Base-by-base conservation (phyloP, 768 basidiomycete genomes). In the Rhodotorula graminis region DNA sequence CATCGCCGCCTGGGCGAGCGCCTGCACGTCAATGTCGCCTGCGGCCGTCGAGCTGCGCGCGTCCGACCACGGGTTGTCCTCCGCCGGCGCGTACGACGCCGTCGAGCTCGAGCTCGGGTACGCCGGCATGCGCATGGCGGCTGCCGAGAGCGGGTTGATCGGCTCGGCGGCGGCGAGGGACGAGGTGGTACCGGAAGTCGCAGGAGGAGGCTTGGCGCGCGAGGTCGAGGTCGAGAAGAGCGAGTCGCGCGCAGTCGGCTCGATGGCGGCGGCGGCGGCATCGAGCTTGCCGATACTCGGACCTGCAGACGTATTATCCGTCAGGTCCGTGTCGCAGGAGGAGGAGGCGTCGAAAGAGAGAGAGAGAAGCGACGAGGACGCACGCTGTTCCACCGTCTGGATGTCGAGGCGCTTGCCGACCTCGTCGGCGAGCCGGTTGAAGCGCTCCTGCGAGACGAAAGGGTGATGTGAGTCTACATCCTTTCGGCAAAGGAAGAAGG, bases 331-430 rank as follows among this genome's bases (percentile, higher is more conserved):
- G 49, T 15, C 8, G 23, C 5, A 3, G 11, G 65, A 8, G 15
- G 25, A 3, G 15, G 29, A 46, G 7, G 55, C 8, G 19, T 37
- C 37, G 37, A 4, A 9, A 37, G 5, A 9, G 37, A 37, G 37
- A 37, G 37, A 37, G 74, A 12, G 27, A 68, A 61, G 11, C 2
- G 37, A n/a, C 0, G 23, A 2, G 16, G 18, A 23, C 63, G 37
- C 25, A 47, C 75, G 67, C 16, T 74, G 59, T 74, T 83, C 61
- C 76, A 88, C 89, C 83, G 92, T 90, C 78, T 98, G 95, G 77
- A 89, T 92, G 55, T 95, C 95, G 58, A 99, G 90, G 0, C 92
- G 90, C 81, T 92, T 91, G 4, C 94, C 95, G 69, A 99, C 87
- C 76, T 93, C 92, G 80, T 99, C 95, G 21, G 91, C 92, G 77